These are phyloP conservation scores for Kwoniella sp. DNA, from an alignment of 768 basidiomycete genomes.

Conservation along the genomic window DNA sequence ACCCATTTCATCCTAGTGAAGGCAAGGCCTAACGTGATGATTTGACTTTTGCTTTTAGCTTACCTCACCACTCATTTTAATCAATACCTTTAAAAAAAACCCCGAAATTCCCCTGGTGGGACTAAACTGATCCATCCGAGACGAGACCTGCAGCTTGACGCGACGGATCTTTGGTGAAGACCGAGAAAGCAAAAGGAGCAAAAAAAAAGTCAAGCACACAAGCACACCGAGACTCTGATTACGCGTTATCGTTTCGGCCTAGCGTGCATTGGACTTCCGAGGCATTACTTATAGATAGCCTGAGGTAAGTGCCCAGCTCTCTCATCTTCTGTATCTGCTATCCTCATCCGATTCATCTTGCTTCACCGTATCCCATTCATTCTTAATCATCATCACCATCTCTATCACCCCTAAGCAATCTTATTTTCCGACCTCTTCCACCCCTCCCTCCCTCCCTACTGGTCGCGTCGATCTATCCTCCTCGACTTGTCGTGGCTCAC, in stretches of 20 bases:
- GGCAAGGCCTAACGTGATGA: constrained; percentile 1
- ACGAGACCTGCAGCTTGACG: not conserved
- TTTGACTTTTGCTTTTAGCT: constrained; percentile 9
- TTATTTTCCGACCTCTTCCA: not conserved
- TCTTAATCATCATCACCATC: constrained; percentile 1
- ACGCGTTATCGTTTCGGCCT: constrained; percentile 4
- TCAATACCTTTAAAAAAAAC: constrained; percentile 1
- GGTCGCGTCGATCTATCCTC: not conserved
- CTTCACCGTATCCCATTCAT: not conserved
- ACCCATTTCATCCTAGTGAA: not conserved
- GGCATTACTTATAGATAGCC: constrained; percentile 5
- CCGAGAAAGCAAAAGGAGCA: not conserved
- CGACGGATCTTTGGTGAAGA: constrained; percentile 3
- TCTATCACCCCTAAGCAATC: not conserved
- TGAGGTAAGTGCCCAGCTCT: not conserved
- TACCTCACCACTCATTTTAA: constrained; percentile 4
- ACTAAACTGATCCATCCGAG: not conserved
- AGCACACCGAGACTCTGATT: not conserved
- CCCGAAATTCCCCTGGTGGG: constrained; percentile 6
- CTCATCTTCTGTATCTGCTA: not conserved
- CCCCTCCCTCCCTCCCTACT: not conserved
- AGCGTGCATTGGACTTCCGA: not conserved
- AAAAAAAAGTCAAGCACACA: not conserved
- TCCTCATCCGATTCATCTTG: constrained; percentile 1
- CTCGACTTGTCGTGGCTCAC: not conserved